Base-by-base conservation (phyloP, 495 filamentous ascomycete genomes). In the Lichina pygmaea region DNA sequence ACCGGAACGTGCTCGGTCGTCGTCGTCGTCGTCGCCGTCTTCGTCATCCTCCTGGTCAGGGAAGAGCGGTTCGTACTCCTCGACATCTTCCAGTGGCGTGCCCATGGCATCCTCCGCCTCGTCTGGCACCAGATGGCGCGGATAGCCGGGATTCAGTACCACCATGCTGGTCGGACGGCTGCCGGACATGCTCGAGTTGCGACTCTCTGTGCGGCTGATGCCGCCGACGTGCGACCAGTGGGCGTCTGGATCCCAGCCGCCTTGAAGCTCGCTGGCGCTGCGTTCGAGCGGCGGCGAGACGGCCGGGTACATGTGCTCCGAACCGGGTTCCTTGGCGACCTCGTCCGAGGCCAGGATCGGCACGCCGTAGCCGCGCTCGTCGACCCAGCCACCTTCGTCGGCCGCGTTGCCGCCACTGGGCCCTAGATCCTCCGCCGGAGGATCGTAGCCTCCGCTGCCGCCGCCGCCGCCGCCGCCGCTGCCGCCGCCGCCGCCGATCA, bases 11-110 rank as follows among this genome's bases (percentile, higher is more conserved):
- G 75, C 78, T 45, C 75, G 63, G 38, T 71, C 67, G 42, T 78
- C 73, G 6, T 68, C 64, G 17, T 68, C 64, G 8, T 72, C 66
- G 40, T 67, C 51, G 13, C 75, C 62, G 33, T 67, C 65, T 50
- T 63, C 56, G 24, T 62, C 60, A 15, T 73, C 70, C 37, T 82
- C 72, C 34, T 86, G 81, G 32, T 95, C 86, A 3, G 80, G 78
- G 58, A 99, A 95, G 16, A 99, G 59, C 2, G 89, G 91, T 56
- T 94, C 89, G 54, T 93, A 94, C 55, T 93, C 86, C 46, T 91
- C 80, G 0, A 91, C 78, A 53, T 92, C 76, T 55, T 93, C 82
- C 7, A 95, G 62, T 11, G 84, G 81, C 0, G 79, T 83, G 34
- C 64, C 66, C 53, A 58, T 56, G 24, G 24, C 24, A 33, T 66